Base-by-base conservation (phyloP, 495 filamentous ascomycete species). In the Talaromyces ruber region DNA sequence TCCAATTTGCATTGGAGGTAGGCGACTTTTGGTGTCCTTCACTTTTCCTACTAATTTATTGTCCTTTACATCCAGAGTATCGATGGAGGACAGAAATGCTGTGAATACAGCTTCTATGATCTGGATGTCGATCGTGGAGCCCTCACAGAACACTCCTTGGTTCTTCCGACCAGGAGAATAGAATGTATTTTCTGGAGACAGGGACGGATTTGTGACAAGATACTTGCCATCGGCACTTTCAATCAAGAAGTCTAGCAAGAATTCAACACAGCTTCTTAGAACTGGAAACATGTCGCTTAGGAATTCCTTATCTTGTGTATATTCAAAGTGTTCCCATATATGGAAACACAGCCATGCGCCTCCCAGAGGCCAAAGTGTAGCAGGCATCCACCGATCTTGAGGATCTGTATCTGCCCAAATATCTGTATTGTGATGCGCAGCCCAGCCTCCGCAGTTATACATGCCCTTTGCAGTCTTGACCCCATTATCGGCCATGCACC, bases 111-210 rank as follows among this genome's bases (percentile, higher is more conserved):
- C 72, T 37, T 67, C 62, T 26, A 80, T 65, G 4, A 83, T 73
- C 58, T 79, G 76, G 21, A 74, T 80, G 63, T 83, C 80, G 60
- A 82, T 80, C 0, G 76, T 76, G 2, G 79, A 71, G 29, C 76
- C 74, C 56, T 74, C 75, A 24, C 75, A 76, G 0, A 81, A 62
- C 0, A 72, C 63, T 1, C 76, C 79, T 51, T 71, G 57, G 2
- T 66, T 69, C 0, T 65, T 64, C 3, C 63, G 60, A 29, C 76
- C 69, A 3, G 8, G 47, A 51, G 18, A 22, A 18, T 65, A 65
- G 34, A 77, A 82, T 8, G 69, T 73, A 25, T 83, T 81, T 54
- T 83, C 81, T 1, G 77, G 82, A 6, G 78, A 80, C 1, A 79
- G 64, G 9, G 77, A 82, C 4, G 82, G 82, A 53, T 70, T 78